Conservation (phyloP, 768 basidiomycete genomes). For the Boletus subcaerulescens region DNA sequence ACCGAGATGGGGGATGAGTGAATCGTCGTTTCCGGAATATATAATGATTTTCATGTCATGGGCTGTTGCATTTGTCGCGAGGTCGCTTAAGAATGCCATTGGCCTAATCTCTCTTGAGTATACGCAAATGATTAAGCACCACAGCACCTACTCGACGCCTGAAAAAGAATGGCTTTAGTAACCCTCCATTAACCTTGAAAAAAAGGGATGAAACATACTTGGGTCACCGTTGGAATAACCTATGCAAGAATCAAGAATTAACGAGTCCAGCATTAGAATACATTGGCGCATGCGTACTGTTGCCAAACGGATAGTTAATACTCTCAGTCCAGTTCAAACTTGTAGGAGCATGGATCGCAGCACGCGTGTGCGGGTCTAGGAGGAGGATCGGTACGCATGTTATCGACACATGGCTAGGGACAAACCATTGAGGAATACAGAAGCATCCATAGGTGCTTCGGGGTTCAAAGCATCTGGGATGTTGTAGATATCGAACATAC, state of each 20-base stretch:
- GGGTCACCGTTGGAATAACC: conserved; percentile 26
- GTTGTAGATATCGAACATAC: conserved; percentile 48
- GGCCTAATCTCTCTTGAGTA: conserved; percentile 39
- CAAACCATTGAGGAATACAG: conserved; percentile 62
- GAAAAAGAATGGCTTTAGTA: not conserved
- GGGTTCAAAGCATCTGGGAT: conserved; percentile 56
- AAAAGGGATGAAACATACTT: conserved; percentile 25
- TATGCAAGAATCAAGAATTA: conserved; percentile 1
- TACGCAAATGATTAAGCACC: not conserved
- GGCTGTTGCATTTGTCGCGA: conserved; percentile 62
- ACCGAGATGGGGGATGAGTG: conserved; percentile 59
- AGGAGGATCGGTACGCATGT: not conserved
- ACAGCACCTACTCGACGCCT: conserved; percentile 35
- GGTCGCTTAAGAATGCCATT: conserved; percentile 59
- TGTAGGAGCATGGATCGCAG: conserved; percentile 67
- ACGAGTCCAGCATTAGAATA: not conserved
- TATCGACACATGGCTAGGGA: not conserved
- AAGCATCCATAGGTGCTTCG: conserved; percentile 46
- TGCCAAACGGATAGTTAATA: conserved; percentile 37
- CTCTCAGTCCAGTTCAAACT: conserved; percentile 44
- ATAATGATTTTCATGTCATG: conserved; percentile 52
- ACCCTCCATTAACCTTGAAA: not conserved
- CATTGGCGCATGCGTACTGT: conserved; percentile 17
- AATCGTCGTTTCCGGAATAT: conserved; percentile 69
- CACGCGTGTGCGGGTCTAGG: conserved; percentile 50